Base-by-base conservation (phyloP, 1,284 basidiomycete genomes). In the Afroboletus lepidellus region DNA sequence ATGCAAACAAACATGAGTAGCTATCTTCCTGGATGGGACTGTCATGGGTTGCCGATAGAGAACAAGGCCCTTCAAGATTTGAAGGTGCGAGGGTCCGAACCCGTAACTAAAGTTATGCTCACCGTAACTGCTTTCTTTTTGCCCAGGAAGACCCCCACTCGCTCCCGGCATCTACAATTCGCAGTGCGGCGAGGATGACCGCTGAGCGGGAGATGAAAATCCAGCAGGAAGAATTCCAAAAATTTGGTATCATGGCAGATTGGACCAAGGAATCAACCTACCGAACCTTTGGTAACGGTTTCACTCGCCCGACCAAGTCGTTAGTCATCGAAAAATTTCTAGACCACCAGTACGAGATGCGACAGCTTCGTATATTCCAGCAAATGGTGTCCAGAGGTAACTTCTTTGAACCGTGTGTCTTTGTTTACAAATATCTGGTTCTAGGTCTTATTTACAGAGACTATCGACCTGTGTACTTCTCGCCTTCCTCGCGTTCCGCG, bases 21-120 rank as follows among this genome's bases (percentile, higher is more conserved):
- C 63, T 98, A 94, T 71, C 72, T 90, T 34, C 96, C 97, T 25
- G 97, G 97, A 5, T 99, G 94, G 94, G 97, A 99, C 67, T 99
- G 96, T 65, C 97, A 99, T 65, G 97, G 97, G 2, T 81, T 99
- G 16, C 97, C 97, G 0, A 98, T 99, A 57, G 94, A 97, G 69
- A 91, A 93, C 62, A 97, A 96, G 67, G 90, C 94, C 0, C 73
- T 98, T 29, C 77, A 87, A 57, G 81, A 85, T 43, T 76, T 92
- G n/a, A 80, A 80, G 52, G 91, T 87, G 21, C 8, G 36, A n/a
- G 24, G 8, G 9, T 30, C 13, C 8, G 20, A 16, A 20, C 16
- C 8, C 21, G 8, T 34, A 23, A 8, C 20, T 20, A 27, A 18
- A 7, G 45, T 43, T 33, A 33, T 41, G 37, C 9, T 42, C 16